phyloP scores from a whole-genome alignment of 2,329 filamentous ascomycete genomes.

The Fusarium haematococcum region DNA sequence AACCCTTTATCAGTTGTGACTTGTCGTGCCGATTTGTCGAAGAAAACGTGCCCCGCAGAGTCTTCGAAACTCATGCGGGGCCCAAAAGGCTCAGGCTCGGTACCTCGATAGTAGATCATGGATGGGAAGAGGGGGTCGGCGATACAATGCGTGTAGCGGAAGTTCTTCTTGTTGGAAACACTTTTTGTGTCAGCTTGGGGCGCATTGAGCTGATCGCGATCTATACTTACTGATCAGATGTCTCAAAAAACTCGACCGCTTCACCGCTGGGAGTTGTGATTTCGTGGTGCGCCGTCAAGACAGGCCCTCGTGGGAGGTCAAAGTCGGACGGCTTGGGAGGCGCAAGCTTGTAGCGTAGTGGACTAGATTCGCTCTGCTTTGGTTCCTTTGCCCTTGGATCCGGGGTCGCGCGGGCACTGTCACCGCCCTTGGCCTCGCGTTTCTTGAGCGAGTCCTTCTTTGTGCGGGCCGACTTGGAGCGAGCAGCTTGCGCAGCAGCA shows the following conservation, averaged over 20 bases:
- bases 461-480: slow-evolving; percentile 57
- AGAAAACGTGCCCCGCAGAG: slow-evolving; percentile 84
- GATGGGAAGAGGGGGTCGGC: slow-evolving; percentile 89
- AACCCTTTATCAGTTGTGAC: slow-evolving; percentile 94
- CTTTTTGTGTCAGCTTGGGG: slow-evolving; percentile 47
- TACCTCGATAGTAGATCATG: slow-evolving; percentile 88
- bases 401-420: slow-evolving; percentile 67
- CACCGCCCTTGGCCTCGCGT: slow-evolving; percentile 70
- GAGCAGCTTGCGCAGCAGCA: slow-evolving; percentile 54
- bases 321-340: slow-evolving; percentile 73
- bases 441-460: slow-evolving; percentile 79
- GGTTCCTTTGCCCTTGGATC: slow-evolving; percentile 62
- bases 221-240: slow-evolving; percentile 70
- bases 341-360: slow-evolving; percentile 72
- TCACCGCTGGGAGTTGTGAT: slow-evolving; percentile 62
- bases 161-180: slow-evolving; percentile 76
- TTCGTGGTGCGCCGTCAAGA: slow-evolving; percentile 68
- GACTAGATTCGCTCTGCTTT: slow-evolving; percentile 59
- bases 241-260: slow-evolving; percentile 70
- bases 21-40: slow-evolving; percentile 79
- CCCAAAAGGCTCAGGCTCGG: slow-evolving; percentile 85
- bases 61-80: slow-evolving; percentile 94
- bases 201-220: background rate
- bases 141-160: slow-evolving; percentile 91
- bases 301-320: slow-evolving; percentile 67